Conservation (phyloP, 208 protist species). For the Vickermania ingenoplastis region DNA sequence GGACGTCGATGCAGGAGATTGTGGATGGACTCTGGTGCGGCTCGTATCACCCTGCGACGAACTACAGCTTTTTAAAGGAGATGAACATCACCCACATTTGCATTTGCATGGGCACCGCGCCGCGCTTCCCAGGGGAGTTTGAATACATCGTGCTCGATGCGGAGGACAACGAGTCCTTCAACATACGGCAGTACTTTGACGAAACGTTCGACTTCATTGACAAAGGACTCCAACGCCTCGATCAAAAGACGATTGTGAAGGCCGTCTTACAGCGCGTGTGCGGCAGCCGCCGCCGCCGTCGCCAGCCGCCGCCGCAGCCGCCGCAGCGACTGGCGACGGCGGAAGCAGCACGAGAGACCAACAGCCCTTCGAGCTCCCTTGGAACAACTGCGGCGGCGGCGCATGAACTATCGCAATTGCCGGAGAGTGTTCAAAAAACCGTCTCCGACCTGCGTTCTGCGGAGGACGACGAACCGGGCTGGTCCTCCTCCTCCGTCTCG, state of each 20-base stretch:
- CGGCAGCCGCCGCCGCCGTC: no score
- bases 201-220: constrained; percentile 71
- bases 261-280: no score
- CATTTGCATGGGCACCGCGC: constrained; percentile 48
- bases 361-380: no score
- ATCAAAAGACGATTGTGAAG: not conserved
- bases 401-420: no score
- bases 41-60: constrained; percentile 48
- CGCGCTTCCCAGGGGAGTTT: constrained; percentile 47
- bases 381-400: no score
- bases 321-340: no score
- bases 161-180: constrained; percentile 28
- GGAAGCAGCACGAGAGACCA: no score
- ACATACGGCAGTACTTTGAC: constrained; percentile 43
- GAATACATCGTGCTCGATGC: constrained; percentile 43
- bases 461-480: no score
- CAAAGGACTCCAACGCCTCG: constrained; percentile 21
- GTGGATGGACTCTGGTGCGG: constrained; percentile 69
- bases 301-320: no score
- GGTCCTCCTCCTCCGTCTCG: no score
- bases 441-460: no score
- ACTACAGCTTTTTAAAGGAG: constrained; percentile 24
- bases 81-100: constrained; percentile 63
- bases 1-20: constrained; percentile 63
- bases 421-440: no score